Evolutionary conservation across 805 yeast species (phyloP), one percentile per base, ranked within the genome.

Genomic region (Zygoascus biomembranicola): DNA sequence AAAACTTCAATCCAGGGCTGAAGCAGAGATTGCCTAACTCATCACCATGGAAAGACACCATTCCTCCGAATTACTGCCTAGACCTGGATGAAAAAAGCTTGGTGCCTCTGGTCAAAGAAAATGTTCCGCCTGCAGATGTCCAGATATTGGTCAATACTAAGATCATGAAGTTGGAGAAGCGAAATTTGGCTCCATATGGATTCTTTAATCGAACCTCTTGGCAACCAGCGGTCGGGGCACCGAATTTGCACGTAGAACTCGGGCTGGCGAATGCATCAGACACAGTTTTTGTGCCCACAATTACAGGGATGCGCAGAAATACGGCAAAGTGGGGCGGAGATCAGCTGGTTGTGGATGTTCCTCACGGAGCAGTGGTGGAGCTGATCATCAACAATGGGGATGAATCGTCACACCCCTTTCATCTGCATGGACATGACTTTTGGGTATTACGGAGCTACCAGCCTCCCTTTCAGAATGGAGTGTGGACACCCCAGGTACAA

Each of bases 361-460:
- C 79, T 51, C 63, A 72, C 2, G 79, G 65, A 49, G 87, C 84
- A 49, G 77, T 83, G 43, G 76, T 90, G 46, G 96, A 90, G 61
- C 71, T 90, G 47, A 86, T 88, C 1, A 66, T 90, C 47, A 85
- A 87, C 65, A 90, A 90, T 64, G 75, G 74, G 61, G 97, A 90
- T 66, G 82, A 85, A 8, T 95, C 95, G 95, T 81, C 78, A 57
- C 51, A 49, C 19, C 96, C 97, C 18, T 87, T 90, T 85, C 97
- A 90, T 73, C 75, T 90, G 64, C 97, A 90, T 70, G 97, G 97
- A 53, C 88, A 84, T 68, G 79, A 71, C 49, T 88, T 89, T 81
- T 95, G 90, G 76, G 75, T 85, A 9, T 64, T 88, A 58, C 83
- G 78, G 51, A 62, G 76, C 8, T 86, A 76, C 62, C 75, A 78